Base-by-base conservation (phyloP, 2,329 filamentous ascomycete species). In the Cordyceps cateniannulata region DNA sequence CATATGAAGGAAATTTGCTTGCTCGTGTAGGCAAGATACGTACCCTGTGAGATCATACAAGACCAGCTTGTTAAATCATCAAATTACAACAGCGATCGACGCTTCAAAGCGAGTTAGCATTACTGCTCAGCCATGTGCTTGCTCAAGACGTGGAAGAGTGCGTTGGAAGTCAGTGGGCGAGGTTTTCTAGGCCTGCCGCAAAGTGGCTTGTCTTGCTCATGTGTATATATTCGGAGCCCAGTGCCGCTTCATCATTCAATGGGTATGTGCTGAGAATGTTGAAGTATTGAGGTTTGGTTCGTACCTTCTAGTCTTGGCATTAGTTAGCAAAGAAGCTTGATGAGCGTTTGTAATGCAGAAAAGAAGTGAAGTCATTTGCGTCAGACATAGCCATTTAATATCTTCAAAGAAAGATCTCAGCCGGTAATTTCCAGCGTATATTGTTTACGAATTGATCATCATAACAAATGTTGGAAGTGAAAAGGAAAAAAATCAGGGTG, bases 121-220 rank as follows among this genome's bases (percentile, higher is more conserved):
- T 16, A 35, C 16, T 29, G 42, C 10, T 10, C 38, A 24, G 16
- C 42, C 38, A 40, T 47, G 32, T n/a, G 35, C 44, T 22, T 51
- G 20, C 16, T 45, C 38, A 38, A 42, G 24, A 53, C 5, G 60
- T 9, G 29, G 35, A 48, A 4, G n/a, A 18, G 53, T 56, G 27
- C 45, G 45, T 25, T 49, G 20, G 63, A 69, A 78, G 58, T 96
- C 92, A 96, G 92, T 93, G 90, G 92, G 90, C 91, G 86, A 96
- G 92, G 93, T 96, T 96, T 96, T 96, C 91, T 96, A 96, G 91
- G 92, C 92, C 91, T 96, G 91, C 90, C 91, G 77, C 91, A 90
- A 90, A 84, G 78, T 90, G 91, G 91, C 85, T 89, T 85, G 86
- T 92, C 90, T 66, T 72, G 81, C 92, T 91, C 91, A 86, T 85